Evolutionary conservation across 257 asterid genomes (phyloP), one percentile per base, ranked within the genome.

Genomic region (Salvia rosmarinus): DNA sequence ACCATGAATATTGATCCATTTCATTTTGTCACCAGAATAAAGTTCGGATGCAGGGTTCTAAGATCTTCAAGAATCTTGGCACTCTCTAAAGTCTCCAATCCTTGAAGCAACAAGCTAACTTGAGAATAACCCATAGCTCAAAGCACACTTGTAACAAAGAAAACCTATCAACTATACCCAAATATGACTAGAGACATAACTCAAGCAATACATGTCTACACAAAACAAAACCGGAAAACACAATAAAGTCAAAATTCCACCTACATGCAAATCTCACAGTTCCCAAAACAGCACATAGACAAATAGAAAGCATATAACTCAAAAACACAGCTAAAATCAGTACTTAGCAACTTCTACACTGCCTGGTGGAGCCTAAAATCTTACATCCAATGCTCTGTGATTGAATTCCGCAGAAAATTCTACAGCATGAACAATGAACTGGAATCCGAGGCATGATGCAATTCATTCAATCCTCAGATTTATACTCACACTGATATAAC

Each of bases 11-110:
- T 70, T 39, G 23, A 61, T 50, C 21, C 10, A 68, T 43, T 62
- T 7, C 13, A 35, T 14, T 58, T n/a, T 23, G 5, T 1, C 25
- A n/a, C 39, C 20, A 42, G 8, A 62, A 63, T 34, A 21, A 63
- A 28, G 32, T 71, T 10, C 14, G 30, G 67, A 57, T 25, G 37
- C 55, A 63, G 43, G 46, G n/a, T 52, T 61, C 61, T 17, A 46
- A 34, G n/a, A 64, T 64, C 37, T 20, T 2, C 72, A 67, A 62
- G 37, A 19, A 34, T 52, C 44, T 66, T 61, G 13, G n/a, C 71
- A 50, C 14, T 47, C 54, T 51, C 30, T 30, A 23, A 14, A 44
- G 47, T 49, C 49, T 6, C 75, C 13, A 30, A 28, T 47, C 20
- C 60, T 21, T 12, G 64, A 37, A 68, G 54, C 60, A 43, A 21